phyloP scores from a whole-genome alignment of 441 rosid genomes.

The Capsella rubella region DNA sequence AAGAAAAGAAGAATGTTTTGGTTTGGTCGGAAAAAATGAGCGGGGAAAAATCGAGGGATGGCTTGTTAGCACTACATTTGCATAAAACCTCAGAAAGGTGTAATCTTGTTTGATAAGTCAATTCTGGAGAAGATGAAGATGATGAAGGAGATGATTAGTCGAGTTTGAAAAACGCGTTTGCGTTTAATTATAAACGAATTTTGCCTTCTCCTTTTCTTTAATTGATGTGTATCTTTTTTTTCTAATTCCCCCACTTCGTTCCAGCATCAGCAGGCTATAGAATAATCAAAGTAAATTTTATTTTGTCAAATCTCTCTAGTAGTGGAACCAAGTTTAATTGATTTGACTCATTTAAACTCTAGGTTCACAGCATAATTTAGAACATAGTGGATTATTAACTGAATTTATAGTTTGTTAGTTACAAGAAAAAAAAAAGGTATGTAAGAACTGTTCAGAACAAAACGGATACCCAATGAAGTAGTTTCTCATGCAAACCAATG shows the following conservation, averaged over 20 bases:
- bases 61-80: slow-evolving; percentile 29
- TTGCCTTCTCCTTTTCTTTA: slow-evolving; percentile 38
- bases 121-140: slow-evolving; percentile 35
- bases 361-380: background rate
- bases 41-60: slow-evolving; percentile 32
- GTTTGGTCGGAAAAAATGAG: slow-evolving; percentile 22
- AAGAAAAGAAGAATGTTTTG: background rate
- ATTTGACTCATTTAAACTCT: slow-evolving; percentile 3
- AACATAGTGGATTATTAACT: slow-evolving; percentile 16
- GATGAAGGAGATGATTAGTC: slow-evolving; percentile 27
- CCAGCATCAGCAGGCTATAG: slow-evolving; percentile 5
- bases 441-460: slow-evolving; percentile 20
- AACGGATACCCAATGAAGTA: slow-evolving; percentile 3
- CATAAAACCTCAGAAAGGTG: slow-evolving; percentile 27
- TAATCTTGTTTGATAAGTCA: slow-evolving; percentile 33
- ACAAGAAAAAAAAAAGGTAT: slow-evolving; percentile 30
- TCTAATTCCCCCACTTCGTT: slow-evolving; percentile 35
- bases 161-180: slow-evolving; percentile 42
- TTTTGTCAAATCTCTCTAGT: slow-evolving; percentile 5
- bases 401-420: slow-evolving; percentile 25
- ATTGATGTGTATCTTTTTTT: slow-evolving; percentile 5
- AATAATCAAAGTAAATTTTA: background rate
- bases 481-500: slow-evolving; percentile 38
- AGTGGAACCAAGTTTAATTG: background rate
- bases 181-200: slow-evolving; percentile 32